Evolutionary conservation across 352 stramenopile genomes (phyloP).

Genomic region (Phytophthora parvispora): DNA sequence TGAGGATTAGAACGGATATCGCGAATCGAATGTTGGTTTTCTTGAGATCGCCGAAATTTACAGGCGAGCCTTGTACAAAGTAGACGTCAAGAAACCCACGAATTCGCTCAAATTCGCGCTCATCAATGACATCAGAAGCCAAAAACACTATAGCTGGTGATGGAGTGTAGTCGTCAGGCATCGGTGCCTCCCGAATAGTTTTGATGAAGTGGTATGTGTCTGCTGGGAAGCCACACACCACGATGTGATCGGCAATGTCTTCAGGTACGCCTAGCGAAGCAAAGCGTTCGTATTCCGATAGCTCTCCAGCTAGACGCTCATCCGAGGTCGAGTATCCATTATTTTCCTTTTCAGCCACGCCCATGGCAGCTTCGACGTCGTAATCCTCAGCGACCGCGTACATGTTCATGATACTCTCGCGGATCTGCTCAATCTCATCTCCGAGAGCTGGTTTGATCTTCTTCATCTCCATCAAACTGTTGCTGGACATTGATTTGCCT

Average conservation of each 20-base stretch:
- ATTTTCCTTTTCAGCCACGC: constrained; percentile 14
- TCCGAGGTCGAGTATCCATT: constrained; percentile 3
- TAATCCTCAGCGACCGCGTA: constrained; percentile 52
- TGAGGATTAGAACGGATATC: constrained; percentile 75
- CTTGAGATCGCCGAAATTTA: constrained; percentile 80
- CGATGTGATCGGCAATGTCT: constrained; percentile 62
- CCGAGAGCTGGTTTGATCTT: constrained; percentile 72
- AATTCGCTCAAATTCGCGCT: constrained; percentile 69
- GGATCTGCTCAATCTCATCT: constrained; percentile 68
- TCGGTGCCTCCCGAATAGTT: constrained; percentile 68
- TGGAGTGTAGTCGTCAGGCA: constrained; percentile 43
- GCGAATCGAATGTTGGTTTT: constrained; percentile 70
- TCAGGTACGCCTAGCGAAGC: constrained; percentile 46
- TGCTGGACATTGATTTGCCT: constrained; percentile 48
- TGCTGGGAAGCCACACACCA: constrained; percentile 74
- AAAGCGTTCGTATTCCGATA: constrained; percentile 72
- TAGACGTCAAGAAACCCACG: constrained; percentile 67
- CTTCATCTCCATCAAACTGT: constrained; percentile 44
- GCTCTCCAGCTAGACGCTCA: constrained; percentile 13
- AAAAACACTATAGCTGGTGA: constrained; percentile 72
- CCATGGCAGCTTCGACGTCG: constrained; percentile 33
- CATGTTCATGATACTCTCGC: constrained; percentile 63
- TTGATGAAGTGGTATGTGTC: constrained; percentile 81
- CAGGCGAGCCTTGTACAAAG: constrained; percentile 75
- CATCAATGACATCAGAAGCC: constrained; percentile 50